phyloP scores from a whole-genome alignment of 495 filamentous ascomycete genomes.

The Aspergillus indologenus region DNA sequence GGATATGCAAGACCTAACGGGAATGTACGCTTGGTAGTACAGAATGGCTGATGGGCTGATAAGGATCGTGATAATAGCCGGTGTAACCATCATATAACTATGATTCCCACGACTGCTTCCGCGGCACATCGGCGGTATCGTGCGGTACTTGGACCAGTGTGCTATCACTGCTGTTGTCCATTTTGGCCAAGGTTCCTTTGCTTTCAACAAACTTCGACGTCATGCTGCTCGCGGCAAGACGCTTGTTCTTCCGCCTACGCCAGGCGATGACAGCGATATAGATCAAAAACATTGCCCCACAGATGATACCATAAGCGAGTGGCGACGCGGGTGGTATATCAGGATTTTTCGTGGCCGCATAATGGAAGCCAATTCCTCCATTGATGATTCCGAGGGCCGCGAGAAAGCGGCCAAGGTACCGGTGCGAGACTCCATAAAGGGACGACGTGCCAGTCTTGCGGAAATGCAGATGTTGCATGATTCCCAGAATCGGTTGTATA shows the following conservation, averaged over 20 bases:
- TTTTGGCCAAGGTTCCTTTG: background rate
- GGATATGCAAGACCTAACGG: constrained; percentile 11
- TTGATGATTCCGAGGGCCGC: constrained; percentile 62
- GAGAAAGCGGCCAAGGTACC: constrained; percentile 82
- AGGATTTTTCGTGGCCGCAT: constrained; percentile 17
- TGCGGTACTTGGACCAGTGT: background rate
- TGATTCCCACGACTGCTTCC: constrained; percentile 9
- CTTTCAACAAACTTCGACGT: background rate
- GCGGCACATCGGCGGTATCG: background rate
- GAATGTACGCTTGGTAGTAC: constrained; percentile 8
- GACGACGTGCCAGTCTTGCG: constrained; percentile 42
- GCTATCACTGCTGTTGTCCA: constrained; percentile 9
- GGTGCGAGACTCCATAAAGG: constrained; percentile 61
- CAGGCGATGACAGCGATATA: constrained; percentile 19
- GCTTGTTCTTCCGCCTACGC: constrained; percentile 8
- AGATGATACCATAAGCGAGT: constrained; percentile 18
- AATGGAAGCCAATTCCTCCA: constrained; percentile 61
- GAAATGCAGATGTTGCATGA: constrained; percentile 61
- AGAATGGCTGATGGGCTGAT: constrained; percentile 4
- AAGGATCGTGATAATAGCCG: constrained; percentile 11
- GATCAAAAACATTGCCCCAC: constrained; percentile 11
- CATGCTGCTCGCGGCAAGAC: background rate
- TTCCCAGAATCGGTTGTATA: constrained; percentile 60
- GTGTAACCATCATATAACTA: constrained; percentile 9
- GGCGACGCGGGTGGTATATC: constrained; percentile 19